These are phyloP conservation scores for Acanthamoeba sp. DNA, from an alignment of 208 protist species.

Conservation along the genomic window DNA sequence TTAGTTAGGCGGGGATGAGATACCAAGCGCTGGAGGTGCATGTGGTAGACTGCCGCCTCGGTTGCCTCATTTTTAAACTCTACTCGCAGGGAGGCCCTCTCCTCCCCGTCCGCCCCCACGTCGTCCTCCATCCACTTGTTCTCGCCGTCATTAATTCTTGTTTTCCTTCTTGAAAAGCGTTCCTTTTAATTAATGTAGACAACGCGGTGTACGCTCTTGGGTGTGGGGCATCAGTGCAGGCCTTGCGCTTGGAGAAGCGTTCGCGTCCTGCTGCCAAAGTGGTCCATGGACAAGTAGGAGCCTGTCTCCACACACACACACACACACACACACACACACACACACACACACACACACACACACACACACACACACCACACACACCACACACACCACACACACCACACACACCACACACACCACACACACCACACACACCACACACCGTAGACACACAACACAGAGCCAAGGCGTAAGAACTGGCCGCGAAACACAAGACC, in stretches of 20 bases:
- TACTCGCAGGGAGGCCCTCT: neutral
- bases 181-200: no score
- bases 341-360: no score
- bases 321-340: no score
- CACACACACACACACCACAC: no score
- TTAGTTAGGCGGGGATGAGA: no score
- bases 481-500: no score
- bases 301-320: no score
- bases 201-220: no score
- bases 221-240: neutral
- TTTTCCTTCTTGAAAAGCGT: neutral
- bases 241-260: neutral
- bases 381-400: no score
- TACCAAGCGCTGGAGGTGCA: neutral
- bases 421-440: no score
- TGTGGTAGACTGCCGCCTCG: neutral
- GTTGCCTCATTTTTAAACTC: neutral
- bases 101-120: neutral
- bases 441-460: neutral
- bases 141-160: neutral
- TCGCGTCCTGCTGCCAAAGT: constrained; percentile 47
- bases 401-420: no score
- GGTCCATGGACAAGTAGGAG: constrained; percentile 57
- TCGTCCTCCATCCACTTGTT: neutral
- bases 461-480: no score